Conservation (phyloP, 371 early-diverging fungal species). For the Mucor lusitanicus region DNA sequence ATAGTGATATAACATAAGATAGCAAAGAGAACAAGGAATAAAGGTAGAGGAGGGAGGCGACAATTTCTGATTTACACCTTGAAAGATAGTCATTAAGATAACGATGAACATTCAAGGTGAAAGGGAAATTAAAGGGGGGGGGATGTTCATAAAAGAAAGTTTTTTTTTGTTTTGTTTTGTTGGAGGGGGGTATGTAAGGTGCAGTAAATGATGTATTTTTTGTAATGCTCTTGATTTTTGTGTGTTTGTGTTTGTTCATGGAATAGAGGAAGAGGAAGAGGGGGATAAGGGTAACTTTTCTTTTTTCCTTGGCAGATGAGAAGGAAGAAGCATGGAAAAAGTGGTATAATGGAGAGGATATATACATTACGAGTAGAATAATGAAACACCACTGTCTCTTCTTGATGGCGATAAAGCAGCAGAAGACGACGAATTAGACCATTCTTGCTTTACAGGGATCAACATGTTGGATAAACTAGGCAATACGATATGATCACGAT, state of each 20-base stretch:
- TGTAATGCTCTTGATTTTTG: not conserved
- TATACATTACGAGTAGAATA: slow-evolving; percentile 16
- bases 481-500: slow-evolving; percentile 22
- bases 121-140: not conserved
- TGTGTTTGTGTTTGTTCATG: not conserved
- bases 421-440: not conserved
- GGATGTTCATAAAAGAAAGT: not conserved
- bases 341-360: slow-evolving; percentile 5
- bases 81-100: not conserved
- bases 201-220: slow-evolving; percentile 2
- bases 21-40: not conserved
- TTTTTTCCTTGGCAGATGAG: not conserved
- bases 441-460: slow-evolving; percentile 12
- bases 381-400: slow-evolving; percentile 31
- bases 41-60: not conserved
- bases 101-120: not conserved
- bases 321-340: not conserved
- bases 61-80: not conserved
- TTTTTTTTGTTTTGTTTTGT: not conserved
- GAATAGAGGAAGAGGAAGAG: no score
- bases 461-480: slow-evolving; percentile 34
- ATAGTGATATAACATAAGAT: not conserved
- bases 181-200: not conserved
- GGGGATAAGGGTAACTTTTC: not conserved
- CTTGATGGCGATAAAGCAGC: slow-evolving; percentile 1